These are phyloP conservation scores for Ascoidea tarda DNA, from an alignment of 805 yeast species.

Conservation along the genomic window DNA sequence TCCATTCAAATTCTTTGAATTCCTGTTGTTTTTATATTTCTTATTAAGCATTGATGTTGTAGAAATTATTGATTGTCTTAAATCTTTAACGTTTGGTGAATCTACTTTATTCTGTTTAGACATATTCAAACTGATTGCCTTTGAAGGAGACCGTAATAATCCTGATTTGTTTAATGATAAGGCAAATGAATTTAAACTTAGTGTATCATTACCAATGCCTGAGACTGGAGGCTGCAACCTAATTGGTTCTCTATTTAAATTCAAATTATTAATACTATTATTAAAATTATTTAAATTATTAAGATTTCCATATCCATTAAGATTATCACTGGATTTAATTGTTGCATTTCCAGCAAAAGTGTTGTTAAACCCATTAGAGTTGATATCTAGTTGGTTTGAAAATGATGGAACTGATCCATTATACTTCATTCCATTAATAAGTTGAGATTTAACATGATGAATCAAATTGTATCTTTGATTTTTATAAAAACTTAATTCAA, in stretches of 20 bases:
- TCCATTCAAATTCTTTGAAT: not conserved
- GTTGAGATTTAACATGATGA: not conserved
- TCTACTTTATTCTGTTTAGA: no score
- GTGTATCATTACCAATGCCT: not conserved
- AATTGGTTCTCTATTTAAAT: no score
- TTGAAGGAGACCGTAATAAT: not conserved
- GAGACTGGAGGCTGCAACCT: not conserved
- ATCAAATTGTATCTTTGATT: not conserved
- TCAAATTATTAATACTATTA: no score
- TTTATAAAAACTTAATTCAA: not conserved
- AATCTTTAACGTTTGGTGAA: not conserved
- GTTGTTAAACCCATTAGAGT: not conserved
- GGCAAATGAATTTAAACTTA: not conserved
- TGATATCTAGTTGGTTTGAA: no score
- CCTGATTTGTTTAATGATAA: not conserved
- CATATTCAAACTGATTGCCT: not conserved
- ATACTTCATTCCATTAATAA: not conserved
- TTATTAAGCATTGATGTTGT: not conserved
- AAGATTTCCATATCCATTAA: no score
- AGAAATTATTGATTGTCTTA: not conserved
- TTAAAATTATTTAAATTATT: no score
- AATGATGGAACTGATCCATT: not conserved
- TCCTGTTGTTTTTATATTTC: not conserved
- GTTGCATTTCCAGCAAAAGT: not conserved
- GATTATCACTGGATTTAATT: no score